Evolutionary conservation across 805 yeast genomes (phyloP).

Genomic region (Ogataea sp.): DNA sequence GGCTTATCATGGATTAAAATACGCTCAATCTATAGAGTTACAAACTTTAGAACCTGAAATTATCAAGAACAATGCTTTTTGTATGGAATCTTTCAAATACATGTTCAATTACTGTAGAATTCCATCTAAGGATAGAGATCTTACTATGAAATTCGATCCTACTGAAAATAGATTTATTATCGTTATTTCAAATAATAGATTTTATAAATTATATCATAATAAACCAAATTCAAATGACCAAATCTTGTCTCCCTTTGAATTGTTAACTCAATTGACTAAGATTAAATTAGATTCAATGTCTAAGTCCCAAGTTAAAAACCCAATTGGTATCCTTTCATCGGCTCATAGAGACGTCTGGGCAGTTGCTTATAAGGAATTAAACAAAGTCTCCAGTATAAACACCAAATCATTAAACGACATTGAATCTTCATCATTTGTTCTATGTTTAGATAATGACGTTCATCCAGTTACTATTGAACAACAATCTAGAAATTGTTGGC

Average conservation of each 20-base stretch:
- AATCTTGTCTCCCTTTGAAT: constrained; percentile 35
- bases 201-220: constrained; percentile 69
- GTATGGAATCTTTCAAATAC: constrained; percentile 87
- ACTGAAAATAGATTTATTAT: constrained; percentile 56
- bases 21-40: constrained; percentile 55
- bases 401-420: constrained; percentile 55
- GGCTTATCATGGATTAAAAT: constrained; percentile 57
- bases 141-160: constrained; percentile 38
- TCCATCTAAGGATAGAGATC: constrained; percentile 61
- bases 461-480: constrained; percentile 73
- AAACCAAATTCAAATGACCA: constrained; percentile 28
- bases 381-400: constrained; percentile 49
- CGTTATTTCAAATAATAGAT: constrained; percentile 68
- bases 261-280: constrained; percentile 50
- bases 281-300: constrained; percentile 35
- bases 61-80: constrained; percentile 66
- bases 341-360: constrained; percentile 83
- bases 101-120: constrained; percentile 88
- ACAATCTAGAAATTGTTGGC: constrained; percentile 83
- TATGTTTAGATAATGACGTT: constrained; percentile 64
- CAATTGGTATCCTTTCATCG: constrained; percentile 75
- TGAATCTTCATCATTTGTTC: constrained; percentile 69
- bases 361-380: constrained; percentile 47
- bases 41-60: constrained; percentile 80
- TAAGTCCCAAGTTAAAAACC: constrained; percentile 32